These are phyloP conservation scores for Ceratocystis harringtonii DNA, from an alignment of 2,329 filamentous ascomycete species.

Conservation along the genomic window DNA sequence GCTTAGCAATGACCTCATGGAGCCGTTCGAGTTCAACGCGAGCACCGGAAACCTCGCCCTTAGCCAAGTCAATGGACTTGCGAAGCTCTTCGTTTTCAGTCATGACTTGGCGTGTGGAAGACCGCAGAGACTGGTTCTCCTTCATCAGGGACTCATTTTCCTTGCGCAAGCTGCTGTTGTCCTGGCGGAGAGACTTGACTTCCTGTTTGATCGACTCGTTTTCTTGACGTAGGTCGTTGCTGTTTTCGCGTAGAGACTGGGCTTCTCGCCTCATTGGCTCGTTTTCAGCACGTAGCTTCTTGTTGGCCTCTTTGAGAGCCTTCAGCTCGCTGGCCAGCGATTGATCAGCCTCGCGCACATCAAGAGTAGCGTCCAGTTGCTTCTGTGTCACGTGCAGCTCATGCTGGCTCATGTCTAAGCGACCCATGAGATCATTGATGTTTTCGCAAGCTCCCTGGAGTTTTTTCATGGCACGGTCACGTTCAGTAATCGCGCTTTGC, in stretches of 20 bases:
- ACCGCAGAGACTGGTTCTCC: constrained; percentile 33
- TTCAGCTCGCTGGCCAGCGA: constrained; percentile 29
- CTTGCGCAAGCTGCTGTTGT: constrained; percentile 29
- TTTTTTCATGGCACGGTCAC: constrained; percentile 49
- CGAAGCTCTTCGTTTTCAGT: constrained; percentile 32
- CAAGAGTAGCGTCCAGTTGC: constrained; percentile 29
- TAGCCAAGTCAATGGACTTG: constrained; percentile 27
- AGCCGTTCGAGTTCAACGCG: constrained; percentile 29
- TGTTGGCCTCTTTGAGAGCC: constrained; percentile 25
- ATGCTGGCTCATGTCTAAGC: constrained; percentile 29
- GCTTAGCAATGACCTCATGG: constrained; percentile 26
- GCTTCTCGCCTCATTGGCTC: constrained; percentile 28
- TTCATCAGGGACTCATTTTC: constrained; percentile 30
- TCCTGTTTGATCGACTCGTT: constrained; percentile 27
- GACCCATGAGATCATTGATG: constrained; percentile 35
- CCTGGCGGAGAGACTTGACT: constrained; percentile 28
- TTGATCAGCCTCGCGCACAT: constrained; percentile 28
- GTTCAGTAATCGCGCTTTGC: constrained; percentile 46
- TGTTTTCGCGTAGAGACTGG: constrained; percentile 28
- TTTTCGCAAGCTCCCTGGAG: constrained; percentile 45
- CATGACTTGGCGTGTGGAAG: constrained; percentile 28
- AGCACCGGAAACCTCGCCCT: constrained; percentile 30
- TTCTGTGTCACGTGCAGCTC: constrained; percentile 30
- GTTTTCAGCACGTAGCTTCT: constrained; percentile 20
- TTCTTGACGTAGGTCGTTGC: constrained; percentile 27